These are phyloP conservation scores for Scleroderma citrinum DNA, from an alignment of 768 basidiomycete genomes.

Conservation along the genomic window DNA sequence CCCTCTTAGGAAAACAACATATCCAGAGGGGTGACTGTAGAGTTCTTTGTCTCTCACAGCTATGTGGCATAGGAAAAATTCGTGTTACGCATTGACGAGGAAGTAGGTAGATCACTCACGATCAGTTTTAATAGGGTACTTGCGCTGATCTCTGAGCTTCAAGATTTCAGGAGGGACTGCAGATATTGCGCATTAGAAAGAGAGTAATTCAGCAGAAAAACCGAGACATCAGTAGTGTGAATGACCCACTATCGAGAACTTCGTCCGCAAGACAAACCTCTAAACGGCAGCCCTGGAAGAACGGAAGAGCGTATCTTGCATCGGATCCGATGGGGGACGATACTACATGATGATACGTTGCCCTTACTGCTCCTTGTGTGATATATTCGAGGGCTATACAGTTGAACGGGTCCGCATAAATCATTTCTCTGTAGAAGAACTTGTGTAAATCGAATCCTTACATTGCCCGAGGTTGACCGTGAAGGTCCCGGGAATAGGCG, in stretches of 20 bases:
- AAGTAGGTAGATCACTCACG: constrained; percentile 46
- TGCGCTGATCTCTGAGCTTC: constrained; percentile 52
- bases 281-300: constrained; percentile 77
- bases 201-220: too few species aligned
- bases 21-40: constrained; percentile 59
- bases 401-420: background rate
- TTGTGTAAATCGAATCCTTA: too few species aligned
- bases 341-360: constrained; percentile 76
- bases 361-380: constrained; percentile 68
- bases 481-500: constrained; percentile 73
- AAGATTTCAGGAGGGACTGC: constrained; percentile 63
- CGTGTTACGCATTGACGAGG: too few species aligned
- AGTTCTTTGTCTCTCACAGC: constrained; percentile 83
- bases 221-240: constrained; percentile 8
- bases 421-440: background rate
- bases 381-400: constrained; percentile 62
- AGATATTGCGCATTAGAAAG: background rate
- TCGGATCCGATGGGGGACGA: constrained; percentile 51
- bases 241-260: constrained; percentile 41
- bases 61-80: constrained; percentile 20
- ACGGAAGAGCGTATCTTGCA: constrained; percentile 77
- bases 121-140: constrained; percentile 48
- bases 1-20: constrained; percentile 69
- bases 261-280: constrained; percentile 43
- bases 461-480: constrained; percentile 82